Base-by-base conservation (phyloP, 495 filamentous ascomycete genomes). In the Tuber melanosporum region DNA sequence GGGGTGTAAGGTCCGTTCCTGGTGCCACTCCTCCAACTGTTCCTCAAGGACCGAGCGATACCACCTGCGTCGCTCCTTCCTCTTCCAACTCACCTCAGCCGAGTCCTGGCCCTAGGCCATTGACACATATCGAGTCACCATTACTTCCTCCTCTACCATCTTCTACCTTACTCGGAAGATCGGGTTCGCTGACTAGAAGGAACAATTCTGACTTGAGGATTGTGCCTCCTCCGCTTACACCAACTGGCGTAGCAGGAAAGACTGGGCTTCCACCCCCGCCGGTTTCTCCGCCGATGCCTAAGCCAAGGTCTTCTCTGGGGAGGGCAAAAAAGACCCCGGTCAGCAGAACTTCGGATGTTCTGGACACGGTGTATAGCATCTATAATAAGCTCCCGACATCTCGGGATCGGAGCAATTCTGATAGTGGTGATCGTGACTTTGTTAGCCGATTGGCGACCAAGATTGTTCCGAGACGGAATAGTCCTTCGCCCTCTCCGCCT, bases 131-230 rank as follows among this genome's bases (percentile, higher is more conserved):
- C 57, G 57, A 66, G 26, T 66, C 57, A 19, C 57, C 57, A 36
- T 17, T 66, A 4, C 57, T 66, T 36, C 57, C 57, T 19, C 57
- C 57, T 19, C 26, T n/a, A 36, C 57, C 57, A 66, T 36, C 57
- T 8, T 36, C 57, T 36, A 36, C 26, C 26, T 17, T 66, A 14
- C 26, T 36, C 4, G 57, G 57, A 17, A 19, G 57, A 66, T 66
- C 57, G 57, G 57, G 57, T 15, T 66, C 26, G 57, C 26, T 66
- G 57, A 66, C 57, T 6, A 17, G 26, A 36, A 66, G 57, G 26
- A 66, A 17, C 3, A 36, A 36, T 26, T 36, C 76, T 32, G 44
- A 79, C 70, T 19, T 76, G 32, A 45, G 36, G 52, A 57, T 71
- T 39, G 62, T 70, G n/a, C 43, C 42, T 19, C 43, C 76, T 12